phyloP scores from a whole-genome alignment of 2,329 filamentous ascomycete genomes.

The Pseudophaeomoniella oleicola region DNA sequence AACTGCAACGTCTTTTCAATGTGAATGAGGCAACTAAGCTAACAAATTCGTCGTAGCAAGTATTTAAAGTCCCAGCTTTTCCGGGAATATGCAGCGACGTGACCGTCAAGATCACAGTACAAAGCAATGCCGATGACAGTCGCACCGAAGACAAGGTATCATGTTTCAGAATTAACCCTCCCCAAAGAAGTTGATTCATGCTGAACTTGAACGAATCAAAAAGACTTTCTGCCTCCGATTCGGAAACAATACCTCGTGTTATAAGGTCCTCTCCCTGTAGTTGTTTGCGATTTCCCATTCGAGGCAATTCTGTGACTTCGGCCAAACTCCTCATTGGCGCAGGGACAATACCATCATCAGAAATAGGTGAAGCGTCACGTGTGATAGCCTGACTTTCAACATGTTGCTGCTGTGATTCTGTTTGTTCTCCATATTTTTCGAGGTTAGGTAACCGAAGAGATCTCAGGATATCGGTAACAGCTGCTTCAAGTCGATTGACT shows the following conservation, averaged over 20 bases:
- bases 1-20: conserved; percentile 41
- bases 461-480: neutral
- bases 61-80: conserved; percentile 35
- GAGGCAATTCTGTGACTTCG: conserved; percentile 36
- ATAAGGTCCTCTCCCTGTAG: conserved; percentile 35
- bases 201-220: conserved; percentile 36
- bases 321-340: conserved; percentile 40
- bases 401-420: neutral
- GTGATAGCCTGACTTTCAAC: neutral
- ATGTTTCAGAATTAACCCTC: conserved; percentile 36
- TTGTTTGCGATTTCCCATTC: conserved; percentile 21
- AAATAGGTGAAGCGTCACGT: conserved; percentile 16
- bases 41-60: conserved; percentile 44
- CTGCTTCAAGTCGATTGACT: neutral
- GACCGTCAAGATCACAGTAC: conserved; percentile 42
- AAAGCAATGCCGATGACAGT: conserved; percentile 39
- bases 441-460: neutral
- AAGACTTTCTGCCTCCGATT: conserved; percentile 35
- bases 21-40: conserved; percentile 41
- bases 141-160: conserved; percentile 36
- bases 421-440: neutral
- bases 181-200: conserved; percentile 38
- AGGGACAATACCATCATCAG: conserved; percentile 26
- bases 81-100: conserved; percentile 44
- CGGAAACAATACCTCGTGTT: conserved; percentile 29